Base-by-base conservation (phyloP, 225 moss, liverwort and hornwort genomes). In the Polytrichum commune region DNA sequence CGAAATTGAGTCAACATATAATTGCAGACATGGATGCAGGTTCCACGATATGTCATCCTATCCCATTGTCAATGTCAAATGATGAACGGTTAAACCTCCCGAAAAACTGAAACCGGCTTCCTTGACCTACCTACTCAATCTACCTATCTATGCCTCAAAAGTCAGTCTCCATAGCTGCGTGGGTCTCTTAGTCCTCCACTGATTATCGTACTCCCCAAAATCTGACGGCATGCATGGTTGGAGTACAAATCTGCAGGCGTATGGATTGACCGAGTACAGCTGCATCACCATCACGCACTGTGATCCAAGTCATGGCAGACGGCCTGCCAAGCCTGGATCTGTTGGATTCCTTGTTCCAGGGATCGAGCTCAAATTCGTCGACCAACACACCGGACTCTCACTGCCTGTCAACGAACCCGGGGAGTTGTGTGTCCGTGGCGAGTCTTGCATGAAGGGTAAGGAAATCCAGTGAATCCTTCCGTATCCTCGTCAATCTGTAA, bases 251-350 rank as follows among this genome's bases (percentile, higher is more conserved):
- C 62, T 63, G 61, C 81, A 93, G 83, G 95, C 97, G 2, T 98
- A 98, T 46, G 97, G 97, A 27, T 69, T 98, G 77, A 98, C 97
- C 5, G 98, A 98, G 78, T 89, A 86, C 83, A 93, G 93, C 73
- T 98, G 95, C 74, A 53, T 98, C 35, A 95, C 97, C 1, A 76
- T 95, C 19, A 91, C 93, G 32, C 91, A 95, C 8, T 74, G 75
- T 27, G 66, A 46, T 46, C 64, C 82, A 0, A n/a, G 64, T 4
- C 82, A 81, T 30, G 71, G 78, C 0, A 58, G 90, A 7, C 73
- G 33, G 1, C 84, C 89, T 0, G 79, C 94, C 32, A 97, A 97
- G 78, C 67, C 73, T 0, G 97, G 94, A 0, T 94, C 97, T 3
- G 97, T 97, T 5, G 97, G 97, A 4, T 94, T 84, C 65, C 73